Evolutionary conservation across 148 eudicot genomes (phyloP), one percentile per base, ranked within the genome.

Genomic region (Diospyros lotus): DNA sequence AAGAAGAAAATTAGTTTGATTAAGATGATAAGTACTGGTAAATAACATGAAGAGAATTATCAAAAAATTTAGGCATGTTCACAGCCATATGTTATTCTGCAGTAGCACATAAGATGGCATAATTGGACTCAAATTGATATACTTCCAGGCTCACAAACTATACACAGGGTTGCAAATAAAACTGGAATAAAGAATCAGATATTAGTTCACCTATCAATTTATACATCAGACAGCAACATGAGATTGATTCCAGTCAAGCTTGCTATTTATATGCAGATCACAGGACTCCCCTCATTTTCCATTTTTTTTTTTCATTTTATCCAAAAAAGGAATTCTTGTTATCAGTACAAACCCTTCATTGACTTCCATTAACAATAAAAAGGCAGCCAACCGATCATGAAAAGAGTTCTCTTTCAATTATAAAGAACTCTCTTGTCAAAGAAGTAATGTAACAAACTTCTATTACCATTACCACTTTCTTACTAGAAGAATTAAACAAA

Each of bases 1-100:
- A 28, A 45, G 63, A 71, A 80, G 51, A 59, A 58, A 55, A 18
- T 12, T 28, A 64, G 46, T 64, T 6, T 62, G 51, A 71, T 40
- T 13, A 41, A 45, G 42, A 4, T 38, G n/a, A 64, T 9, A 17
- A 64, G 9, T 15, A 15, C 41, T 50, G 8, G 45, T 13, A 63
- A 51, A 17, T n/a, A 51, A 28, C 8, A 73, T 46, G 43, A 5
- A 72, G 45, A 18, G 13, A 9, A 10, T 45, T 51, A 17, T 55
- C 59, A 69, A 52, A 53, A 1, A 12, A 0, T 28, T 5, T 48
- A 17, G 18, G 38, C 72, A 70, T 40, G 39, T 55, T 38, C 17
- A 59, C 18, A 10, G 28, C 28, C 28, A 28, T 28, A 28, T 28
- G 28, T 28, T 28, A 28, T 28, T 28, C 28, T 28, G 28, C 28